These are phyloP conservation scores for Diaporthe citrichinensis DNA, from an alignment of 2,329 filamentous ascomycete genomes.

Conservation along the genomic window DNA sequence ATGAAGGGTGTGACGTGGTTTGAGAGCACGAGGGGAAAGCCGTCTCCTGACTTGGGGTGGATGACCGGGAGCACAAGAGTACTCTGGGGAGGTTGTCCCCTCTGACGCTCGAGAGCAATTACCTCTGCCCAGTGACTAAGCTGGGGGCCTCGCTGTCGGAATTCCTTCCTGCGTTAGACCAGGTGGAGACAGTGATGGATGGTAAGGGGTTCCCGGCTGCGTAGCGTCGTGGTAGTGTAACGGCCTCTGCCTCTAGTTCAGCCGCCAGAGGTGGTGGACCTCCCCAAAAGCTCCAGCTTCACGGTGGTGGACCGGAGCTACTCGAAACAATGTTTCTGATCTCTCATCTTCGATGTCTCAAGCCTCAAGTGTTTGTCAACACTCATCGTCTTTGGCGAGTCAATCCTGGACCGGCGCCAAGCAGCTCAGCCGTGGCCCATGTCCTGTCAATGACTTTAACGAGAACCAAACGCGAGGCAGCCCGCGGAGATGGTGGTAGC, in stretches of 20 bases:
- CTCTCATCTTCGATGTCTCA: slow-evolving; percentile 15
- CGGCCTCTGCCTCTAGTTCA: slow-evolving; percentile 31
- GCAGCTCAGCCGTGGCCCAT: neutral
- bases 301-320: neutral
- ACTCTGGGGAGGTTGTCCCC: neutral
- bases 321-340: slow-evolving; percentile 25
- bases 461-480: neutral
- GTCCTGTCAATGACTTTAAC: neutral
- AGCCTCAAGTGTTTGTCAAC: neutral
- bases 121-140: slow-evolving; percentile 16
- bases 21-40: neutral
- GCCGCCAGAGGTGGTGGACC: neutral
- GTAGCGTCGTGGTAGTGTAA: slow-evolving; percentile 26
- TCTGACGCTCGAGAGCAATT: slow-evolving; percentile 19
- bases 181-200: slow-evolving; percentile 1
- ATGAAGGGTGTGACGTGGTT: neutral
- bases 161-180: slow-evolving; percentile 28
- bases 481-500: neutral
- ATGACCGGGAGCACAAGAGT: neutral
- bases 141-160: slow-evolving; percentile 7
- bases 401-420: neutral
- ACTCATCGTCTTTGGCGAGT: neutral
- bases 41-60: neutral
- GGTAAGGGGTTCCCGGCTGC: slow-evolving; percentile 33
- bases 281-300: neutral